Percentiles rank a stretch among this genome's conserved stretches.
These are phyloP conservation scores for Ophioceras dolichostomum DNA, from an alignment of 2,329 filamentous ascomycete genomes.

Conservation along the genomic window DNA sequence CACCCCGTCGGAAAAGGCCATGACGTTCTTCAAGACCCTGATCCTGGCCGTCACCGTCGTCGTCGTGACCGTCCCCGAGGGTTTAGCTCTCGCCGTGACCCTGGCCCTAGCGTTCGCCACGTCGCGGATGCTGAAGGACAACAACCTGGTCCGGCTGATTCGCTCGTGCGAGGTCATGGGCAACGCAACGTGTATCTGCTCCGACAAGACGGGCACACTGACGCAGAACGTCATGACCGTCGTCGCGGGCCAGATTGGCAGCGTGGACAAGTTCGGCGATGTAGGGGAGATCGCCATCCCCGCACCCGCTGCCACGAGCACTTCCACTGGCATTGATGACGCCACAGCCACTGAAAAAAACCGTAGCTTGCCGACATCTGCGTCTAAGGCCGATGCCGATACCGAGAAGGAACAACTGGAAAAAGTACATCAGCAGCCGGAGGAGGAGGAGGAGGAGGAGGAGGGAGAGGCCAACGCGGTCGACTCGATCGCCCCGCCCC, in stretches of 20 bases:
- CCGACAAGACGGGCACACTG: constrained; percentile 54
- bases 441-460: neutral
- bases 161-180: constrained; percentile 62
- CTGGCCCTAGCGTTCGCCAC: constrained; percentile 56
- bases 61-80: constrained; percentile 55
- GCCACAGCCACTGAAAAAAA: too few species aligned
- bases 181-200: constrained; percentile 44
- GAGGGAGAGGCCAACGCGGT: neutral
- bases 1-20: constrained; percentile 41
- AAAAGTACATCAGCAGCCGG: neutral
- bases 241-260: constrained; percentile 41
- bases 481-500: neutral
- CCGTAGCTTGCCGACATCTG: neutral
- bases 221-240: constrained; percentile 53
- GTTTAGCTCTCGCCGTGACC: constrained; percentile 53
- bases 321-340: neutral
- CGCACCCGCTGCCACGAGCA: neutral
- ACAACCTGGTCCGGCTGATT: constrained; percentile 55
- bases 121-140: constrained; percentile 55
- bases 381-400: neutral
- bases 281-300: neutral
- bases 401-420: too few species aligned
- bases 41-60: constrained; percentile 55
- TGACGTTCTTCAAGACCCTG: constrained; percentile 47
- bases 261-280: constrained; percentile 2